Evolutionary conservation across 805 yeast species (phyloP), one percentile per base, ranked within the genome.

Genomic region (Nakazawaea molendinolei): DNA sequence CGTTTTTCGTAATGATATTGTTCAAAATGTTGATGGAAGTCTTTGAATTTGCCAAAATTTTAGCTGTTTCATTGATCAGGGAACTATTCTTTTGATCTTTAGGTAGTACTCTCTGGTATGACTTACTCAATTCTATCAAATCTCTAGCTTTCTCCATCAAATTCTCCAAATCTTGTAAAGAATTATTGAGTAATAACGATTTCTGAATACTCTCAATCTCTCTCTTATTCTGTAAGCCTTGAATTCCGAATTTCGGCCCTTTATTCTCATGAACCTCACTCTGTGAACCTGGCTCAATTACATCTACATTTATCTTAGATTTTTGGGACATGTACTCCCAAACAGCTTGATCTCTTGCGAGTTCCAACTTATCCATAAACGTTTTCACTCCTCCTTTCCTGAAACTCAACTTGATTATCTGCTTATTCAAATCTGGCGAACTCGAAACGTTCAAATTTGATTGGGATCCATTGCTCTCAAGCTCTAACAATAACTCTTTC

Each of bases 91-190:
- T 15, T 8, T 17, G 35, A 9, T 39, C 33, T 6, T 38, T 42
- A 28, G 46, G 33, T 20, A 58, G 43, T 2, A 51, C 42, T 22
- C 41, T 44, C 31, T 55, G 61, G 38, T 69, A 67, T n/a, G 67
- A 55, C n/a, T 53, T 52, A 12, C 74, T 79, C 20, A 87, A 55
- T 24, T 63, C 58, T 16, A 80, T 71, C 34, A 89, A 69, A 41
- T 86, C 89, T 44, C 74, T 74, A 2, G 89, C 94, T 46, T 83
- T 73, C n/a, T 74, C 67, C 79, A 85, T 79, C 35, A 87, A 61
- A 29, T 79, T 78, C 42, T 82, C 79, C 31, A 89, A 59, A 54
- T 86, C 96, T 28, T 76, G 79, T 26, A 89, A 58, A 0, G 96
- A 86, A 28, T 70, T 69, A 23, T 72, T 71, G 39, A 89, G 59